Base-by-base conservation (phyloP, 2,329 filamentous ascomycete genomes). In the Pseudocercospora cruenta region DNA sequence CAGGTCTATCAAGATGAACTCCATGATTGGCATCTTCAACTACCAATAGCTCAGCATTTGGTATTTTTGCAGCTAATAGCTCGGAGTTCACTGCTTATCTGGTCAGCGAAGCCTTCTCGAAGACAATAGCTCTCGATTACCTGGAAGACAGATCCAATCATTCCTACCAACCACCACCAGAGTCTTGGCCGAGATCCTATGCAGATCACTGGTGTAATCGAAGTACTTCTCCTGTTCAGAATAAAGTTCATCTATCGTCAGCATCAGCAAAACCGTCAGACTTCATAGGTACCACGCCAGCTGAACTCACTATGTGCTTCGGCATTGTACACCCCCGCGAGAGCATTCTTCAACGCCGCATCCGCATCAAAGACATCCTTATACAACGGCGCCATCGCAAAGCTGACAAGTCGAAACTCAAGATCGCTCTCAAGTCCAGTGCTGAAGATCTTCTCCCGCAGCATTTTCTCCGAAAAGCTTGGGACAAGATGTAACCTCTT, bases 321-420 rank as follows among this genome's bases (percentile, higher is more conserved):
- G 12, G 55, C n/a, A 6, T 39, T 43, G 36, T 19, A 58, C 19
- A 43, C 31, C 12, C 36, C 36, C 21, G 19, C 55, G 8, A 58
- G 19, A 4, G 28, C 55, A n/a, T 14, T 31, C 24, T 33, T 10
- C 26, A 61, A 51, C 22, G 45, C 43, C 4, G 12, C 45, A 22
- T 61, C 59, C 1, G 59, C 2, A 54, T 53, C 43, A 21, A 61
- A 61, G 5, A 36, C n/a, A 22, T 51, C 43, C 21, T 51, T 51
- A 14, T 51, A 61, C 45, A 61, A 21, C 2, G 43, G 59, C 22
- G 59, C 59, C 59, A 61, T 61, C 6, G 59, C 59, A 33, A 61
- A 61, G 45, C 59, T 61, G n/a, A 61, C 47, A 7, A 61, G 59
- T 51, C 39, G 59, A 33, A 61, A 61, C 43, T 61, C 43, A n/a